A percentile compares a stretch with the other conserved stretches of the same genome.
Conservation (phyloP, 2,329 filamentous ascomycete genomes). For the Neonectria neomacrospora region DNA sequence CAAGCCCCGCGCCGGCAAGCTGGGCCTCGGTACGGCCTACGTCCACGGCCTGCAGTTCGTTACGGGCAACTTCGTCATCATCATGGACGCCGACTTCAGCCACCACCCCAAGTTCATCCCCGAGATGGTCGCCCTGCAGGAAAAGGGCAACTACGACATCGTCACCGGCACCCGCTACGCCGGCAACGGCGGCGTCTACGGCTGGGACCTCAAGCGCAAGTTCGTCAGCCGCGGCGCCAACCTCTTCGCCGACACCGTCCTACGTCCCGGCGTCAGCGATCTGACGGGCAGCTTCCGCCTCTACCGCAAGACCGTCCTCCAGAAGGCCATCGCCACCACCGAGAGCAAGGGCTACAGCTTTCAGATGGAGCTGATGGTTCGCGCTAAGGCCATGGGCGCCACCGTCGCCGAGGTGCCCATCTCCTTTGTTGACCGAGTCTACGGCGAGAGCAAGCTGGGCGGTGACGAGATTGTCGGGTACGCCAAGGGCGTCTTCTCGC, state of each 20-base stretch:
- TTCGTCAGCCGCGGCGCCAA: slow-evolving; percentile 89
- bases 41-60: slow-evolving; percentile 92
- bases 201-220: slow-evolving; percentile 95
- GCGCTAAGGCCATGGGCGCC: slow-evolving; percentile 95
- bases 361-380: slow-evolving; percentile 99
- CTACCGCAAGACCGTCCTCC: slow-evolving; percentile 90
- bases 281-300: slow-evolving; percentile 93
- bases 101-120: slow-evolving; percentile 99
- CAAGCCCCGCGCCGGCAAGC: slow-evolving; percentile 90
- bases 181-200: slow-evolving; percentile 87
- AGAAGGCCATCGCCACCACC: slow-evolving; percentile 89
- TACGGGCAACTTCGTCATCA: slow-evolving; percentile 95
- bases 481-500: slow-evolving; percentile 81
- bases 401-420: slow-evolving; percentile 96
- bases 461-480: slow-evolving; percentile 97
- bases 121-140: slow-evolving; percentile 87
- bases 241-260: slow-evolving; percentile 92
- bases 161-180: slow-evolving; percentile 97
- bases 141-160: slow-evolving; percentile 85
- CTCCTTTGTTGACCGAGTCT: slow-evolving; percentile 93
- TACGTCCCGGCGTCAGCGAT: slow-evolving; percentile 94
- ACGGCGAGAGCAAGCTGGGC: slow-evolving; percentile 94
- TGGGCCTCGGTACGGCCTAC: slow-evolving; percentile 96
- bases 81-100: slow-evolving; percentile 99
- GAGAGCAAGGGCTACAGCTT: slow-evolving; percentile 98